These are phyloP conservation scores for Tetrahymena malaccensis DNA, from an alignment of 73 alveolate genomes.

Conservation along the genomic window DNA sequence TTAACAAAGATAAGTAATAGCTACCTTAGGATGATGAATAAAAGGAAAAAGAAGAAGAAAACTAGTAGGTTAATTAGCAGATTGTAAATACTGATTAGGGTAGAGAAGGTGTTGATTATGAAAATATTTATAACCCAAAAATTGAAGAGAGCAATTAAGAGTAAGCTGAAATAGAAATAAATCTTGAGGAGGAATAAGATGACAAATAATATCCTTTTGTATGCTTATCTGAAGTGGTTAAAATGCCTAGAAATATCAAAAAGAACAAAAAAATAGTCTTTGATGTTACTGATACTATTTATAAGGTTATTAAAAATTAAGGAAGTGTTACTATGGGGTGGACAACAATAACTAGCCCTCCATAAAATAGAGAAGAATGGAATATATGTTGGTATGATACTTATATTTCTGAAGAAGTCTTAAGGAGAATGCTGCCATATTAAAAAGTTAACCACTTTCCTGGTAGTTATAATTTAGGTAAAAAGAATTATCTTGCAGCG, in stretches of 20 bases:
- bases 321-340: background rate
- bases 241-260: background rate
- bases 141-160: background rate
- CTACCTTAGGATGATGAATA: background rate
- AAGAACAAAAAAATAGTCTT: background rate
- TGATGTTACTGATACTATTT: background rate
- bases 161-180: background rate
- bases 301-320: background rate
- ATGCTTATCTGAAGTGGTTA: background rate
- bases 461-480: slow-evolving; percentile 55
- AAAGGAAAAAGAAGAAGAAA: background rate
- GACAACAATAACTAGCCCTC: background rate
- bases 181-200: background rate
- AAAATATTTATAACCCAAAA: background rate
- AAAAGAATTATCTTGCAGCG: slow-evolving; percentile 54
- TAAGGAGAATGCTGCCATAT: slow-evolving; percentile 26
- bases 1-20: background rate
- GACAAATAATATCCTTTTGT: background rate
- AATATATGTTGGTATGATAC: slow-evolving; percentile 50
- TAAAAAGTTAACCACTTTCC: slow-evolving; percentile 69
- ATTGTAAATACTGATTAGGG: background rate
- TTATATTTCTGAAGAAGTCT: slow-evolving; percentile 47
- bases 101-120: background rate
- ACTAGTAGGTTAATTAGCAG: background rate
- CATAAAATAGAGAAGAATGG: slow-evolving; percentile 2